phyloP scores from a whole-genome alignment of 768 basidiomycete genomes.

The Phylloporus arenicola region DNA sequence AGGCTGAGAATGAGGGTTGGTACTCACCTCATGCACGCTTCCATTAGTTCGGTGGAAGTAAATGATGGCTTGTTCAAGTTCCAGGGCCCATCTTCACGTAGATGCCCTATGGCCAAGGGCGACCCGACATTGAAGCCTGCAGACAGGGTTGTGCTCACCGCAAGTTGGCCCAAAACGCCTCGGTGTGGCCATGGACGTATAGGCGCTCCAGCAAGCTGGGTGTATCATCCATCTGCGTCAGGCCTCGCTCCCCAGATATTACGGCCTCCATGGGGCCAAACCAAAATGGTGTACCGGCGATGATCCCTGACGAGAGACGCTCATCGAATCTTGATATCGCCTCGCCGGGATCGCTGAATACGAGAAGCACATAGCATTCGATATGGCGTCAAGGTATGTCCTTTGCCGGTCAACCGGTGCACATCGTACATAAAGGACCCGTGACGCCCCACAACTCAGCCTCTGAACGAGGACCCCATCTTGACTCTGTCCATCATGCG shows the following conservation, averaged over 20 bases:
- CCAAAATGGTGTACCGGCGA: background rate
- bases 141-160: background rate
- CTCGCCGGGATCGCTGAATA: background rate
- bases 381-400: background rate
- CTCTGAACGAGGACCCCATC: conserved; percentile 1
- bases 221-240: background rate
- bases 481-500: conserved; percentile 5
- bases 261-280: too few relatives aligned
- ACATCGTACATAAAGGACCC: conserved; percentile 16
- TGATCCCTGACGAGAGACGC: conserved; percentile 5
- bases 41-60: background rate
- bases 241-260: background rate
- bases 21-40: conserved; percentile 7
- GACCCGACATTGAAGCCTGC: too few relatives aligned
- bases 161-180: conserved; percentile 7
- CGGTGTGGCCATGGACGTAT: conserved; percentile 1
- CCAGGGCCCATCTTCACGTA: background rate
- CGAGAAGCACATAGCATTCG: conserved; percentile 10
- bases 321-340: conserved; percentile 4
- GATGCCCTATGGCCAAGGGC: background rate
- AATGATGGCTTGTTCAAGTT: background rate
- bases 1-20: conserved; percentile 4
- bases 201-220: conserved; percentile 4
- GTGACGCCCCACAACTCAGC: background rate
- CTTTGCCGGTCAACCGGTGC: conserved; percentile 4